Evolutionary conservation across 148 eudicot genomes (phyloP), one percentile per base, ranked within the genome.

Genomic region (Rhododendron ovatum): DNA sequence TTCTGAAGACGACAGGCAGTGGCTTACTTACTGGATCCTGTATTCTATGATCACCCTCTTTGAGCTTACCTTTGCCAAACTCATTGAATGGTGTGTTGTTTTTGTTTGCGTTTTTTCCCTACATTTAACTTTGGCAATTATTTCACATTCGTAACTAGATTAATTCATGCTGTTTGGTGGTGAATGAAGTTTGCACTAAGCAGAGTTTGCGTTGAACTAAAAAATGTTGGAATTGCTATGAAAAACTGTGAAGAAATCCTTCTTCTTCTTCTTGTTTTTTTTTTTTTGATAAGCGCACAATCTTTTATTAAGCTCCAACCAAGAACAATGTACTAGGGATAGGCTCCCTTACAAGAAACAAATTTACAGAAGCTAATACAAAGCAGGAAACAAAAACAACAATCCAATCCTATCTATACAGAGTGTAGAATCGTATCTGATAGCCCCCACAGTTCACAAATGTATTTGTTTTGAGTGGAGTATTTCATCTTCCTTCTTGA

Each of bases 11-110:
- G 98, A 97, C 86, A 95, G 93, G 82, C 98, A 97, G 82, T 97
- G 99, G 99, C 98, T 97, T 67, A 97, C 99, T 17, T 97, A 97
- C 87, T 97, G 99, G 99, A 89, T 97, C 85, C 89, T 97, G 65
- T 97, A 97, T 86, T 97, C 99, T 2, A 88, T 95, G 91, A 95
- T 95, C 51, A 93, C 99, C 33, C 96, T 97, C 77, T 91, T 95
- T 59, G 98, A 97, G 92, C 95, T 97, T 65, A 97, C 99, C 43
- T 97, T 95, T 89, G 90, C 94, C 61, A 93, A 88, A 84, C 88
- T 94, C 71, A 90, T 97, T 88, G 98, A 95, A 87, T 95, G 98
- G 98, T 97, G 88, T 89, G 53, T 47, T 85, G 47, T 75, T 71
- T 67, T 18, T 83, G 39, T 69, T 13, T 69, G 28, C 22, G 18